phyloP scores from a whole-genome alignment of 352 stramenopile genomes.

The Phytopythium boreale region DNA sequence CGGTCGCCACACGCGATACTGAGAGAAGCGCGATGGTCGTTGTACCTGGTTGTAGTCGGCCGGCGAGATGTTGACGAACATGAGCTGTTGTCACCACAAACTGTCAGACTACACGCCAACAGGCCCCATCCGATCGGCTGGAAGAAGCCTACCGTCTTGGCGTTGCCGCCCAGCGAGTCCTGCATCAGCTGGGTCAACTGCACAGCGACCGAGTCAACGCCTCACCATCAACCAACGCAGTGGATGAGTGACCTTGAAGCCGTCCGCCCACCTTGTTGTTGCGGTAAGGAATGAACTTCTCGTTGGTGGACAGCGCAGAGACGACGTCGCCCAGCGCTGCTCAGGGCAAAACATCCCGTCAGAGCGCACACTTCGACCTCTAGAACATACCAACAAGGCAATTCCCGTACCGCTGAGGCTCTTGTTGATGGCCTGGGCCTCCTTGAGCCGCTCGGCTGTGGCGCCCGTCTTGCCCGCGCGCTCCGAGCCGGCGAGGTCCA shows the following conservation, averaged over 20 bases:
- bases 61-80: conserved; percentile 90
- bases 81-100: conserved; percentile 41
- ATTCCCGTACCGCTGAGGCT: conserved; percentile 64
- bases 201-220: conserved; percentile 2
- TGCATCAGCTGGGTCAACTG: conserved; percentile 92
- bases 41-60: conserved; percentile 86
- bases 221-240: neutral
- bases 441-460: conserved; percentile 81
- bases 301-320: conserved; percentile 82
- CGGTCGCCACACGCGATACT: neutral
- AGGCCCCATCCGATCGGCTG: neutral
- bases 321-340: conserved; percentile 90
- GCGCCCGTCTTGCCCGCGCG: conserved; percentile 84
- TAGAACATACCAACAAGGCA: neutral
- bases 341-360: conserved; percentile 4
- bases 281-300: conserved; percentile 94
- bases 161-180: conserved; percentile 91
- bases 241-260: neutral
- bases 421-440: conserved; percentile 91
- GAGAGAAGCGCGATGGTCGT: neutral
- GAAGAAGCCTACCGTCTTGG: conserved; percentile 77
- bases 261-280: conserved; percentile 83
- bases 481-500: conserved; percentile 88
- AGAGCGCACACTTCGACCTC: neutral
- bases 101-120: neutral